Conservation (phyloP, 352 stramenopile genomes). For the Blastocystis sp. region DNA sequence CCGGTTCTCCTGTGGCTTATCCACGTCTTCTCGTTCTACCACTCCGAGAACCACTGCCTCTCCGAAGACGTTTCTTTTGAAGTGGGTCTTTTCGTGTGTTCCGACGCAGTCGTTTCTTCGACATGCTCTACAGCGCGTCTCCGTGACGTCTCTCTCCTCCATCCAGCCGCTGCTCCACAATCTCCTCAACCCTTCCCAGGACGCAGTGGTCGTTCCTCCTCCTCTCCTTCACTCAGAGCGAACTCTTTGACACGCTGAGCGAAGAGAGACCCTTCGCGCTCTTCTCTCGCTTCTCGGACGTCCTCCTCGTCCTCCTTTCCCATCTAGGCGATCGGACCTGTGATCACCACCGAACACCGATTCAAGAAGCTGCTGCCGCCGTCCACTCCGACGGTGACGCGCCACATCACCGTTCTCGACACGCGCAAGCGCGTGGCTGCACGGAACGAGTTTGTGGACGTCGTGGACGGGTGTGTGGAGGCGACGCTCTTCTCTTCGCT, state of each 20-base stretch:
- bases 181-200: neutral
- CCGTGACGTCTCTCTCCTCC: neutral
- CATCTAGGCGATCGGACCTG: neutral
- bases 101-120: neutral
- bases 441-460: slow-evolving; percentile 39
- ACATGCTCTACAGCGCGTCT: neutral
- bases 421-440: slow-evolving; percentile 5
- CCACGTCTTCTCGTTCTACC: neutral
- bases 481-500: slow-evolving; percentile 31
- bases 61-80: neutral
- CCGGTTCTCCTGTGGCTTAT: slow-evolving; percentile 23
- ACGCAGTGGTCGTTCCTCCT: neutral
- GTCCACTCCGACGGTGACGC: neutral
- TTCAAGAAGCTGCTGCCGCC: neutral
- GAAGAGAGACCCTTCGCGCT: neutral
- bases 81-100: neutral
- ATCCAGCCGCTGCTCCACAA: neutral
- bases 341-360: slow-evolving; percentile 20
- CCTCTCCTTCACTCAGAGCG: neutral
- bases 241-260: neutral
- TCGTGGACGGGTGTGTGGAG: slow-evolving; percentile 28
- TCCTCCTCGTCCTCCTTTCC: neutral
- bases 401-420: neutral
- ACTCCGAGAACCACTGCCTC: too few relatives aligned
- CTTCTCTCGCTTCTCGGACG: slow-evolving; percentile 1